Percentiles rank a stretch among this genome's conserved stretches.
These are phyloP conservation scores for Globisporangium spiculum DNA, from an alignment of 352 stramenopile species.

Conservation along the genomic window DNA sequence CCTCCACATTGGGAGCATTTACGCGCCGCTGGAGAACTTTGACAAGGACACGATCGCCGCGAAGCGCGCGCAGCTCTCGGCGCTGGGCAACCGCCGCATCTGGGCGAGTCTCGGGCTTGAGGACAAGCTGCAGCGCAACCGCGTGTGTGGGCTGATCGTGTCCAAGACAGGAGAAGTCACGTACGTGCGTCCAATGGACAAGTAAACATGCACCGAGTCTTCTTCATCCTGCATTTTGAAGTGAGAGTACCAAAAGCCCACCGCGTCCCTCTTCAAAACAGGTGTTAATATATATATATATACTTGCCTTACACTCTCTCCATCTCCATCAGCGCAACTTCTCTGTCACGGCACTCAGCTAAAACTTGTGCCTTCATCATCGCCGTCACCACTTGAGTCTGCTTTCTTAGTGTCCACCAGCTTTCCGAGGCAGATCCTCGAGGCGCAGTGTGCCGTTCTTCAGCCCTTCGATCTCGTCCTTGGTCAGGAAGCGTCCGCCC, in stretches of 20 bases:
- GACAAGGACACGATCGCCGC: conserved; percentile 79
- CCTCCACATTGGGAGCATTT: conserved; percentile 64
- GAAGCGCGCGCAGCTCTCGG: conserved; percentile 72
- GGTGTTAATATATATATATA: conserved; percentile 7
- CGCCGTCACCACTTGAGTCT: not conserved
- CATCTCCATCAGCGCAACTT: not conserved
- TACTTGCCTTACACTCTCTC: conserved; percentile 2
- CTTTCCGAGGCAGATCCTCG: conserved; percentile 55
- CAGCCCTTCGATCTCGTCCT: conserved; percentile 73
- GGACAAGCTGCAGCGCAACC: conserved; percentile 61
- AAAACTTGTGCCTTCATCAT: conserved; percentile 8
- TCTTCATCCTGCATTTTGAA: not conserved
- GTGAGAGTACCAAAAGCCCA: not conserved
- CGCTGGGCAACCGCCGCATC: conserved; percentile 74
- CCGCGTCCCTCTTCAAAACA: not conserved
- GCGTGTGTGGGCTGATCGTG: conserved; percentile 60
- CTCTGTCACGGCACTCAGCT: not conserved
- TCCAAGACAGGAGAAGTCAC: conserved; percentile 71
- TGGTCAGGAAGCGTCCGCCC: conserved; percentile 80
- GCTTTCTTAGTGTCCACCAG: conserved; percentile 15
- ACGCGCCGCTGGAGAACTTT: conserved; percentile 72
- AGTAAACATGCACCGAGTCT: conserved; percentile 23
- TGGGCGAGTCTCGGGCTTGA: conserved; percentile 84
- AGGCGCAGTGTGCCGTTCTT: conserved; percentile 63
- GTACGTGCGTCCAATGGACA: conserved; percentile 65